A percentile compares a stretch with the other conserved stretches of the same genome.
phyloP scores from a whole-genome alignment of 805 yeast genomes.

The Monosporozyma aquatica region DNA sequence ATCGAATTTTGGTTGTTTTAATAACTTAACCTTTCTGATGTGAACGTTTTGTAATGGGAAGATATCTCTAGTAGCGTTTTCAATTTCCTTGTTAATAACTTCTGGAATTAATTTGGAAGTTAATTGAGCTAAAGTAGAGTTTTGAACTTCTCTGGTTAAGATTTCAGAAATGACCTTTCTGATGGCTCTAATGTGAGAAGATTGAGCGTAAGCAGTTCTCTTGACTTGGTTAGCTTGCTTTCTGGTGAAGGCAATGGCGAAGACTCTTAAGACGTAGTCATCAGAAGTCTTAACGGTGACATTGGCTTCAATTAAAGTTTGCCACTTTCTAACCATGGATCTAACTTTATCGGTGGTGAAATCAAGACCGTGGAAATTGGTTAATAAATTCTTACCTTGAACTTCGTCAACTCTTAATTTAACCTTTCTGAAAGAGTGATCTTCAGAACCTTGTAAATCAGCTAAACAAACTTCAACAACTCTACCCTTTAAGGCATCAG shows the following conservation, averaged over 20 bases:
- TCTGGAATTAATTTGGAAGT: conserved; percentile 96
- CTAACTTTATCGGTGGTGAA: conserved; percentile 96
- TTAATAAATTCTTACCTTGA: conserved; percentile 94
- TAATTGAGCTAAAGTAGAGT: conserved; percentile 91
- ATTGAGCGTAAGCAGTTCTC: conserved; percentile 96
- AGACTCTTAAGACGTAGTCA: conserved; percentile 92
- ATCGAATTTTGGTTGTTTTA: conserved; percentile 98
- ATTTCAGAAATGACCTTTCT: conserved; percentile 95
- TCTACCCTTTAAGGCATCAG: conserved; percentile 97
- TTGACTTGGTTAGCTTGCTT: conserved; percentile 93
- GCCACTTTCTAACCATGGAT: conserved; percentile 98
- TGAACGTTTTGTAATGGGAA: conserved; percentile 97
- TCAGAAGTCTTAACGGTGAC: conserved; percentile 97
- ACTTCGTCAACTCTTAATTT: conserved; percentile 98
- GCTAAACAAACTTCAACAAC: conserved; percentile 92
- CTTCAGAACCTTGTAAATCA: conserved; percentile 97
- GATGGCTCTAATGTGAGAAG: conserved; percentile 92
- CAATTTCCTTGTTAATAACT: conserved; percentile 96
- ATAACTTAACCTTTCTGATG: conserved; percentile 96
- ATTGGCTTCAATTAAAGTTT: conserved; percentile 93
- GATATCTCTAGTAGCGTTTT: conserved; percentile 88
- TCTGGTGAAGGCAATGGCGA: conserved; percentile 97
- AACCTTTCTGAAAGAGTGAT: conserved; percentile 95
- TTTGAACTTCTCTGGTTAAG: conserved; percentile 91
- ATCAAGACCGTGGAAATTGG: conserved; percentile 99